phyloP scores from a whole-genome alignment of 805 yeast species.

The Lachancea sp. region DNA sequence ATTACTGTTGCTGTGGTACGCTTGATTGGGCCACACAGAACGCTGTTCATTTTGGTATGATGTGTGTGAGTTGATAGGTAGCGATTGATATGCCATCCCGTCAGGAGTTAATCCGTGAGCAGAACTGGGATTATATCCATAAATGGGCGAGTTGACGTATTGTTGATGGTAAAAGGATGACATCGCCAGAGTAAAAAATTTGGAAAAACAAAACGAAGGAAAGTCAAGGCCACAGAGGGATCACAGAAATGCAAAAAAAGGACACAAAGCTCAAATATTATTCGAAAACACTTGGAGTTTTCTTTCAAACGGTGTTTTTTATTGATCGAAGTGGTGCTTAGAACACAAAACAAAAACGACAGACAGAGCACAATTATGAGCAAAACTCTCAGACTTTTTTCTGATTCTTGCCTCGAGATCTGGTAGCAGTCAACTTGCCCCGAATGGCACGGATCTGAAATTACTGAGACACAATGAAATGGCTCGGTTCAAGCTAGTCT shows the following conservation, averaged over 20 bases:
- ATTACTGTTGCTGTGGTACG: slow-evolving; percentile 1
- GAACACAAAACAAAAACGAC: slow-evolving; percentile 3
- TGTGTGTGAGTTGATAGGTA: slow-evolving; percentile 4
- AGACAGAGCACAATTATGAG: not conserved
- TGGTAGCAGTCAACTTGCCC: not conserved
- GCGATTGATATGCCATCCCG: slow-evolving; percentile 2
- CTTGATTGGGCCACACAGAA: slow-evolving; percentile 4
- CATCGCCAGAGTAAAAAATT: not conserved
- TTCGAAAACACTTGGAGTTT: not conserved
- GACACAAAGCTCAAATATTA: not conserved
- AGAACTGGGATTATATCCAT: slow-evolving; percentile 3
- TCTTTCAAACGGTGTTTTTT: not conserved
- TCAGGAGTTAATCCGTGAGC: slow-evolving; percentile 1
- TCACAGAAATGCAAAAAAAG: not conserved
- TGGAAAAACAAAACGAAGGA: not conserved
- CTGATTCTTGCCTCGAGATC: not conserved
- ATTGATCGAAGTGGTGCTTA: slow-evolving; percentile 1
- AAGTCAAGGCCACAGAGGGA: not conserved
- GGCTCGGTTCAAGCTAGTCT: not conserved
- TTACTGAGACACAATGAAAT: too few species aligned
- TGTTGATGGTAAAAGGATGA: slow-evolving; percentile 7
- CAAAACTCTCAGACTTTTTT: too few species aligned
- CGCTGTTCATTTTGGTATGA: slow-evolving; percentile 6
- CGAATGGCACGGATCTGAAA: too few species aligned
- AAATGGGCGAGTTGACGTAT: slow-evolving; percentile 2